phyloP scores from a whole-genome alignment of 495 filamentous ascomycete species.

The Penicillium lividum region DNA sequence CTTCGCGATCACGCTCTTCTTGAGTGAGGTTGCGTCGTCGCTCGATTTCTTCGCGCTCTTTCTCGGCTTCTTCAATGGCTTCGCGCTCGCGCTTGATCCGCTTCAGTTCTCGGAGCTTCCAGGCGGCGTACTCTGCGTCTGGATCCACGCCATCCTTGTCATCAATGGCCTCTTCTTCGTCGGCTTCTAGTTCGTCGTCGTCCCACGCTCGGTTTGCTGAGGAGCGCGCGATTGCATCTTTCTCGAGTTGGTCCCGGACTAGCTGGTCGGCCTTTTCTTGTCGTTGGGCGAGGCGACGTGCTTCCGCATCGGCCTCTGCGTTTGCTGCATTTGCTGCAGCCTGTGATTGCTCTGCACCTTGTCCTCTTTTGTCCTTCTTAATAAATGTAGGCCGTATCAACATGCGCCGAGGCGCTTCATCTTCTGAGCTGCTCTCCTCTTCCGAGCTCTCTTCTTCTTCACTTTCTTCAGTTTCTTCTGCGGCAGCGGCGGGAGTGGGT shows the following conservation, averaged over 20 bases:
- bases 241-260: conserved; percentile 84
- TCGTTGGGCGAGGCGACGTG: conserved; percentile 44
- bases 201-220: conserved; percentile 83
- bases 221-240: conserved; percentile 71
- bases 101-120: conserved; percentile 90
- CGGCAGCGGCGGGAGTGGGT: conserved; percentile 1
- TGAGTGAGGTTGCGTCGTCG: conserved; percentile 81
- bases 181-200: conserved; percentile 70
- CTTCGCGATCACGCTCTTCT: conserved; percentile 85
- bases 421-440: conserved; percentile 65
- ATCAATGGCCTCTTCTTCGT: conserved; percentile 69
- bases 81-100: conserved; percentile 83
- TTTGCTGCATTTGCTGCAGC: conserved; percentile 42
- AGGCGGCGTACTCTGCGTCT: conserved; percentile 85
- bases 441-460: conserved; percentile 46
- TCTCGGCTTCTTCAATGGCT: conserved; percentile 79
- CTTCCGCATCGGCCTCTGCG: conserved; percentile 57
- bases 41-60: conserved; percentile 87
- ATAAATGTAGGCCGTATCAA: conserved; percentile 91
- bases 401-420: conserved; percentile 72
- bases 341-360: conserved; percentile 22
- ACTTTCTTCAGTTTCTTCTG: conserved; percentile 55
- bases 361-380: conserved; percentile 72
- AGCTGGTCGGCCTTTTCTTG: conserved; percentile 72
- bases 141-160: conserved; percentile 85